These are phyloP conservation scores for Alternaria longipes DNA, from an alignment of 2,329 filamentous ascomycete genomes.

Conservation along the genomic window DNA sequence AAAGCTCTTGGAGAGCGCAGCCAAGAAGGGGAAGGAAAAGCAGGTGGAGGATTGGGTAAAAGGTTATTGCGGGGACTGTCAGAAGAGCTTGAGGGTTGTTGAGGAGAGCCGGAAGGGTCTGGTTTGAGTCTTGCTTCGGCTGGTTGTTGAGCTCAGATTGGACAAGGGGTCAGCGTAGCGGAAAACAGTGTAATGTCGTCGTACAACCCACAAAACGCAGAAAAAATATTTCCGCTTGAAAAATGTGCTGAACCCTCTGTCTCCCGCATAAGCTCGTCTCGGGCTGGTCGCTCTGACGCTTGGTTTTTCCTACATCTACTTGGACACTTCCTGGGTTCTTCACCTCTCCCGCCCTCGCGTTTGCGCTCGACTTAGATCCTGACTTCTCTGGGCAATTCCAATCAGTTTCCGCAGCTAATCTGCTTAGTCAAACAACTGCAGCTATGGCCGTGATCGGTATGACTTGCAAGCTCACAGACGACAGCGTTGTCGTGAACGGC, in stretches of 20 bases:
- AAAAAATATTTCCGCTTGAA: not conserved
- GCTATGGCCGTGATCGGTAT: not conserved
- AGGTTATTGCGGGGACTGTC: slow-evolving; percentile 71
- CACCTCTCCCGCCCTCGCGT: not conserved
- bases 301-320: not conserved
- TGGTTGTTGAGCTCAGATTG: not conserved
- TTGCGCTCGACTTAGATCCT: not conserved
- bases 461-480: not conserved
- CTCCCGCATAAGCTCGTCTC: not conserved
- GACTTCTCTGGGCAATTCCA: not conserved
- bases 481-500: slow-evolving; percentile 14
- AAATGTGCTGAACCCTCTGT: not conserved
- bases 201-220: not conserved
- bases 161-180: not conserved
- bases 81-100: slow-evolving; percentile 36
- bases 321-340: not conserved
- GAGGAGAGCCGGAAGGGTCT: slow-evolving; percentile 16
- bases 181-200: not conserved
- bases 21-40: slow-evolving; percentile 51
- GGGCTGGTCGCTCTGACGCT: not conserved
- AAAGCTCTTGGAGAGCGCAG: slow-evolving; percentile 52
- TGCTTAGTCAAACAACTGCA: not conserved
- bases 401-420: not conserved
- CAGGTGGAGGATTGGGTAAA: slow-evolving; percentile 66
- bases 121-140: slow-evolving; percentile 12